Evolutionary conservation across 2,329 filamentous ascomycete species (phyloP).

Genomic region (Colletotrichum incanum): DNA sequence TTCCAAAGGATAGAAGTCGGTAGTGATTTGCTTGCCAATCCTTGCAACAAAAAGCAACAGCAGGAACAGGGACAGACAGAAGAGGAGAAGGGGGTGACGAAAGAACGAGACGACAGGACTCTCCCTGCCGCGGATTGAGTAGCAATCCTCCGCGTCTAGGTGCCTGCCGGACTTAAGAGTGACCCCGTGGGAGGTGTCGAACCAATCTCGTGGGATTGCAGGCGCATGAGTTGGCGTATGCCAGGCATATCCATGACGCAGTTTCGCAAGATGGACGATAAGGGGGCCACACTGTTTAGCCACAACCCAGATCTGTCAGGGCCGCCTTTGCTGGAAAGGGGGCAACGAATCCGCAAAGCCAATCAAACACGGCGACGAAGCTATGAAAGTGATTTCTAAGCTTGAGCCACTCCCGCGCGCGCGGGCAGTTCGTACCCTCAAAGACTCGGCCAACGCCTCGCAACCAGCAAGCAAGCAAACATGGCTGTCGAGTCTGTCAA

Average conservation of each 20-base stretch:
- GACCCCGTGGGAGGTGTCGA: constrained; percentile 11
- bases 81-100: constrained; percentile 21
- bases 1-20: neutral
- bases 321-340: neutral
- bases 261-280: constrained; percentile 34
- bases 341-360: neutral
- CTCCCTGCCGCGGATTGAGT: constrained; percentile 16
- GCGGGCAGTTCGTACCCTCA: constrained; percentile 24
- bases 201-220: constrained; percentile 40
- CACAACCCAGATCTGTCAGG: constrained; percentile 34
- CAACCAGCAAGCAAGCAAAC: neutral
- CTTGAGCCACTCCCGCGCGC: constrained; percentile 38
- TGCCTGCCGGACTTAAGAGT: constrained; percentile 34
- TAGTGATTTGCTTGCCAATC: constrained; percentile 19
- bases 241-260: constrained; percentile 42
- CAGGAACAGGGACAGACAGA: constrained; percentile 2
- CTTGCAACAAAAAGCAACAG: neutral
- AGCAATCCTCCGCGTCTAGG: constrained; percentile 13
- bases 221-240: constrained; percentile 33
- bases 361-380: neutral
- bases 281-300: constrained; percentile 16
- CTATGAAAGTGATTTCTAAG: constrained; percentile 29
- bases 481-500: neutral
- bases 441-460: neutral
- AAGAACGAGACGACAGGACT: constrained; percentile 13